Conservation (phyloP, 768 basidiomycete species). For the Hericium rajendrae region DNA sequence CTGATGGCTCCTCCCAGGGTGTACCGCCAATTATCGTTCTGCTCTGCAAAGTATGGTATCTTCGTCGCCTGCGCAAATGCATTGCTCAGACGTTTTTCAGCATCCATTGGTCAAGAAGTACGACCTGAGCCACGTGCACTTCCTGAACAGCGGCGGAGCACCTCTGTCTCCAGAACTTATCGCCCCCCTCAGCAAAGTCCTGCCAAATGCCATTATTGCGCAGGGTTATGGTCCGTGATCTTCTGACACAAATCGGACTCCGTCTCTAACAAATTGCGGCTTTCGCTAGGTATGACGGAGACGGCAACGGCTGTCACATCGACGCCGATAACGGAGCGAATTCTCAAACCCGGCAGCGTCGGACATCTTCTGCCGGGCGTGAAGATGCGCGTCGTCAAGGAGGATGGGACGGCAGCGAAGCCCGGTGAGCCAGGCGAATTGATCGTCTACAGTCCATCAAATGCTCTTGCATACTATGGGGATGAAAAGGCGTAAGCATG, state of each 20-base stretch:
- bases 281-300: conserved; percentile 56
- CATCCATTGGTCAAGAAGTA: conserved; percentile 23
- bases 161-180: conserved; percentile 26
- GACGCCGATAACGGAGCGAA: conserved; percentile 36
- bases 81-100: conserved; percentile 3
- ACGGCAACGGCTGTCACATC: conserved; percentile 44
- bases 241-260: not conserved
- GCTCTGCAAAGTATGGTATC: conserved; percentile 20
- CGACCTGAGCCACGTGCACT: conserved; percentile 19
- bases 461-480: conserved; percentile 37
- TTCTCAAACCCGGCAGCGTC: conserved; percentile 41
- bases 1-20: conserved; percentile 3
- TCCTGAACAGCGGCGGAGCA: conserved; percentile 24
- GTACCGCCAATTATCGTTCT: conserved; percentile 24
- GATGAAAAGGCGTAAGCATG: conserved; percentile 47
- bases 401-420: conserved; percentile 42
- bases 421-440: conserved; percentile 54
- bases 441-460: conserved; percentile 30
- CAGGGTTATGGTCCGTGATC: conserved; percentile 43
- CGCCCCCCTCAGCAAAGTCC: conserved; percentile 33
- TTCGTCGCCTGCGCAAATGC: not conserved
- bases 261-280: not conserved
- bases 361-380: conserved; percentile 41
- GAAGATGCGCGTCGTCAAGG: conserved; percentile 39
- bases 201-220: conserved; percentile 47